Conservation (phyloP, 2,329 filamentous ascomycete species). For the Furcasterigmium furcatum region DNA sequence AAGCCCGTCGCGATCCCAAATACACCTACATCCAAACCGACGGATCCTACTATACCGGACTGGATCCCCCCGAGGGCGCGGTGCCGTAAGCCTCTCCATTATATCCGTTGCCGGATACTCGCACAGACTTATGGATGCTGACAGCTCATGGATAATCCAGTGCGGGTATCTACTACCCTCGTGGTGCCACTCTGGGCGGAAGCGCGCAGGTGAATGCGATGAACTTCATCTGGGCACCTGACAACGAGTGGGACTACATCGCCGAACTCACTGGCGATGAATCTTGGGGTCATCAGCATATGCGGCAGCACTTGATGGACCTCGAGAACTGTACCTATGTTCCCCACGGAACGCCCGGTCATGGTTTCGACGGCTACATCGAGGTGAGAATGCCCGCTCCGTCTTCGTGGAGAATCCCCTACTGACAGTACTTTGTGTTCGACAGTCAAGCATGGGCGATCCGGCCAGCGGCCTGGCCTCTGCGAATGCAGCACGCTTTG, state of each 20-base stretch:
- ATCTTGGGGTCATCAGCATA: conserved; percentile 44
- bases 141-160: neutral
- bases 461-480: neutral
- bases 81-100: neutral
- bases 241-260: conserved; percentile 47
- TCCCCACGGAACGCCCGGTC: conserved; percentile 27
- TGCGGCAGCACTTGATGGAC: conserved; percentile 44
- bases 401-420: no score
- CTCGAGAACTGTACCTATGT: conserved; percentile 46
- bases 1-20: conserved; percentile 10
- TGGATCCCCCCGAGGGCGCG: conserved; percentile 12
- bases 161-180: conserved; percentile 19
- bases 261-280: conserved; percentile 44
- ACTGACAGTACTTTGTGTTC: neutral
- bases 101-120: neutral
- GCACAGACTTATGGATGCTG: no score
- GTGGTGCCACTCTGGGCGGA: conserved; percentile 21
- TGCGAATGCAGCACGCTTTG: conserved; percentile 27
- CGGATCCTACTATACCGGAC: conserved; percentile 11
- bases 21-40: conserved; percentile 11
- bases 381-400: conserved; percentile 13
- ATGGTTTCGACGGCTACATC: conserved; percentile 49
- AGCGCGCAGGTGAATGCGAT: conserved; percentile 33
- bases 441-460: conserved; percentile 2
- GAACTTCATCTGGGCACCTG: conserved; percentile 45